Percentiles rank a stretch among this genome's conserved stretches.
Evolutionary conservation across 345 rosid genomes (phyloP).

Genomic region (Lenwebbia sp.): DNA sequence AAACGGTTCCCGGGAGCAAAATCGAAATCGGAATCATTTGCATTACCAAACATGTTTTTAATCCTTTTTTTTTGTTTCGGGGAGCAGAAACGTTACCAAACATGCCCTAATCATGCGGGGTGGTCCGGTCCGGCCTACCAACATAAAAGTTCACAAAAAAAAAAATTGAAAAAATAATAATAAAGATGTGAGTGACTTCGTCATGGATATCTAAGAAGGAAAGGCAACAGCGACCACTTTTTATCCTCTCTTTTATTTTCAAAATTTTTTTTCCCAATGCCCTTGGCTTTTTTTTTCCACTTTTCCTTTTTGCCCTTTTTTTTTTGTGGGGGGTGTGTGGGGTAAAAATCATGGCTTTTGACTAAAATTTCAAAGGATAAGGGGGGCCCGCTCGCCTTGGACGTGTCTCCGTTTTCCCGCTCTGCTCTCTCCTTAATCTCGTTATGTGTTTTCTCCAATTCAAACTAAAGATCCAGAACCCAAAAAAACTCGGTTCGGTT

Average conservation of each 20-base stretch:
- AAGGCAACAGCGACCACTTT: background rate
- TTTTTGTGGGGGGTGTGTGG: background rate
- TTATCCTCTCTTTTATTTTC: background rate
- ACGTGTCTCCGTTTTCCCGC: background rate
- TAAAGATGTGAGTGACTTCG: background rate
- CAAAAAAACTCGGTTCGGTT: background rate
- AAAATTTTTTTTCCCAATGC: background rate
- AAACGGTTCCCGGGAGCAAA: too few species aligned
- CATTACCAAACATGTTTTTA: too few species aligned
- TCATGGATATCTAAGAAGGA: background rate
- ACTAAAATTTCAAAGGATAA: background rate
- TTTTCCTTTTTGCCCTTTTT: background rate
- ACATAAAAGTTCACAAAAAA: background rate
- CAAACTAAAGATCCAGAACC: background rate
- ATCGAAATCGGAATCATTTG: too few species aligned
- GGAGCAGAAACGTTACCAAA: too few species aligned
- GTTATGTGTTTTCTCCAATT: background rate
- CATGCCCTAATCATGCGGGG: background rate
- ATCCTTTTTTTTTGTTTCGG: too few species aligned
- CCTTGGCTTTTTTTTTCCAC: background rate
- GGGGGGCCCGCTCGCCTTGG: background rate
- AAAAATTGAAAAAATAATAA: background rate
- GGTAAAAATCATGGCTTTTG: background rate
- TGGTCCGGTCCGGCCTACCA: background rate
- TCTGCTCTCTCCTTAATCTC: background rate